phyloP scores from a whole-genome alignment of 306 rosid species.

The Albizia julibrissin region DNA sequence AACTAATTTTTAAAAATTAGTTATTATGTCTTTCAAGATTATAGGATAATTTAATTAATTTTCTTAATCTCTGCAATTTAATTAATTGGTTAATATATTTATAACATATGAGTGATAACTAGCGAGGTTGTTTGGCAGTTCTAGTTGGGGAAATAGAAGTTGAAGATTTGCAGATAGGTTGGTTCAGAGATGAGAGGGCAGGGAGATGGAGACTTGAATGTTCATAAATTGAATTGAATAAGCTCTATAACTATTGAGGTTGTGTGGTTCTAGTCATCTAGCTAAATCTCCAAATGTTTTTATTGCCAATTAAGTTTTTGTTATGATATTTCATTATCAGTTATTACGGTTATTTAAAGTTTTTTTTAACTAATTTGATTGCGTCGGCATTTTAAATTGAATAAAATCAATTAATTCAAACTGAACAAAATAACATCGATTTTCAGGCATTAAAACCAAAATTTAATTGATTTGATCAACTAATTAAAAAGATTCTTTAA shows the following conservation, averaged over 20 bases:
- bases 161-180: slow-evolving; percentile 27
- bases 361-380: neutral
- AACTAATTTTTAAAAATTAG: no score
- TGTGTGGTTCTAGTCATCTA: neutral
- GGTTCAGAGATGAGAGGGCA: neutral
- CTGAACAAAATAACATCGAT: no score
- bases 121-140: slow-evolving; percentile 15
- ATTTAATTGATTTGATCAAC: neutral
- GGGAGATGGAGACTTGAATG: neutral
- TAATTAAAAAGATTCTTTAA: neutral
- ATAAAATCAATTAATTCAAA: neutral
- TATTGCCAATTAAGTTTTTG: slow-evolving; percentile 1
- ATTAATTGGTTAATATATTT: no score
- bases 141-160: slow-evolving; percentile 10
- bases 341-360: neutral
- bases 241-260: neutral
- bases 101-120: no score
- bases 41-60: no score
- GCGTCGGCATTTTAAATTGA: neutral
- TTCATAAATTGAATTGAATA: slow-evolving; percentile 15
- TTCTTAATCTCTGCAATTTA: no score
- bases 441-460: neutral
- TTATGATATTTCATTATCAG: neutral
- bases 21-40: no score
- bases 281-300: neutral